These are phyloP conservation scores for Neurospora sp. DNA, from an alignment of 2,329 filamentous ascomycete species.

Conservation along the genomic window DNA sequence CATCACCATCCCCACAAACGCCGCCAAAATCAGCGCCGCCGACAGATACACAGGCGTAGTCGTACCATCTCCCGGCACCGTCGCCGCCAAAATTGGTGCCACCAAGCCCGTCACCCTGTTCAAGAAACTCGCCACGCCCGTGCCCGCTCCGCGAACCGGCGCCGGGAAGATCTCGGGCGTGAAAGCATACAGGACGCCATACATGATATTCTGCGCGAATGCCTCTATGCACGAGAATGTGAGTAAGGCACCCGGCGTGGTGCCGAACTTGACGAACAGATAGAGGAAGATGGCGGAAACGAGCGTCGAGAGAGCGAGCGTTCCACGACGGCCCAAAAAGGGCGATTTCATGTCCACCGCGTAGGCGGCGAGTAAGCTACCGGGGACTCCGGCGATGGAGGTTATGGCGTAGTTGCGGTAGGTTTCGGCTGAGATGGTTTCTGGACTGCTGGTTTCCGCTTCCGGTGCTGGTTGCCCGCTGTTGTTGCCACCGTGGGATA, in stretches of 20 bases:
- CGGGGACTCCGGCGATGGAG: slow-evolving; percentile 65
- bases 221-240: slow-evolving; percentile 58
- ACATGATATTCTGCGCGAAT: slow-evolving; percentile 68
- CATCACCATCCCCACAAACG: slow-evolving; percentile 48
- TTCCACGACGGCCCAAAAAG: slow-evolving; percentile 58
- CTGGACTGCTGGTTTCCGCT: slow-evolving; percentile 19
- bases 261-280: slow-evolving; percentile 51
- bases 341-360: slow-evolving; percentile 57
- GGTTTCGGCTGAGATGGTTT: slow-evolving; percentile 35
- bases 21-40: slow-evolving; percentile 44
- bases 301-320: slow-evolving; percentile 57
- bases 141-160: slow-evolving; percentile 60
- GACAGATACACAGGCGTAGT: slow-evolving; percentile 49
- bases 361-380: slow-evolving; percentile 63
- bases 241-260: slow-evolving; percentile 46
- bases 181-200: slow-evolving; percentile 66
- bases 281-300: slow-evolving; percentile 61
- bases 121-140: slow-evolving; percentile 60
- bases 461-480: slow-evolving; percentile 14
- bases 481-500: slow-evolving; percentile 43
- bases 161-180: slow-evolving; percentile 70
- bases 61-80: slow-evolving; percentile 45
- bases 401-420: slow-evolving; percentile 82
- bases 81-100: slow-evolving; percentile 59
- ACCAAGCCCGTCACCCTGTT: slow-evolving; percentile 58